A percentile compares a stretch with the other conserved stretches of the same genome.
Evolutionary conservation across 495 filamentous ascomycete genomes (phyloP).

Genomic region (Lasiosphaeria hispida): DNA sequence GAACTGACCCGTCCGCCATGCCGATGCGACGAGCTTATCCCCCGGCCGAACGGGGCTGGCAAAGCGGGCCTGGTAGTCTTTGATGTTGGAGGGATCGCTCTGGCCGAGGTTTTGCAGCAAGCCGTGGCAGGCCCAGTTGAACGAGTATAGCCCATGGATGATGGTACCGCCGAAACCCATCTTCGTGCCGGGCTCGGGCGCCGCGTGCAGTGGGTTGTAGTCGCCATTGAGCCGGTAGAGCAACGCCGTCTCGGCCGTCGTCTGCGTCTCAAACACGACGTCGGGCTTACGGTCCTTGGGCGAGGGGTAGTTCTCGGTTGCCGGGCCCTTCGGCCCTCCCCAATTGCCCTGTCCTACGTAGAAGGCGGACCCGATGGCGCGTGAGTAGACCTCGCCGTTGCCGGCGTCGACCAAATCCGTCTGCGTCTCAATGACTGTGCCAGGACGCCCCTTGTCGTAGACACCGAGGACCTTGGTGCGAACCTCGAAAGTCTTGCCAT

Average conservation of each 20-base stretch:
- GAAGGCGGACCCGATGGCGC: constrained; percentile 67
- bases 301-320: constrained; percentile 69
- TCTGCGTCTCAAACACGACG: constrained; percentile 66
- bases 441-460: constrained; percentile 87
- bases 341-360: constrained; percentile 81
- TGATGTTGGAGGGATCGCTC: constrained; percentile 73
- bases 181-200: constrained; percentile 75
- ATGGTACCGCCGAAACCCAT: constrained; percentile 90
- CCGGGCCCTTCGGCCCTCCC: constrained; percentile 88
- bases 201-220: constrained; percentile 87
- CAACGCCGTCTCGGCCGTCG: constrained; percentile 64
- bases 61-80: constrained; percentile 85
- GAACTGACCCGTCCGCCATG: constrained; percentile 62
- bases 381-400: constrained; percentile 69
- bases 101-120: constrained; percentile 69
- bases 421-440: constrained; percentile 79
- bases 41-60: constrained; percentile 78
- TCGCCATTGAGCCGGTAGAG: constrained; percentile 85
- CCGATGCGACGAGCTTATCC: constrained; percentile 63
- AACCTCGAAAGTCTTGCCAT: constrained; percentile 71
- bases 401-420: constrained; percentile 67
- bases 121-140: constrained; percentile 78
- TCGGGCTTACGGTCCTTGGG: constrained; percentile 73
- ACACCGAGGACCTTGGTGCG: constrained; percentile 79
- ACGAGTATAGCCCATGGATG: constrained; percentile 83